These are phyloP conservation scores for Microthyrium microscopicum DNA, from an alignment of 2,329 filamentous ascomycete species.

Conservation along the genomic window DNA sequence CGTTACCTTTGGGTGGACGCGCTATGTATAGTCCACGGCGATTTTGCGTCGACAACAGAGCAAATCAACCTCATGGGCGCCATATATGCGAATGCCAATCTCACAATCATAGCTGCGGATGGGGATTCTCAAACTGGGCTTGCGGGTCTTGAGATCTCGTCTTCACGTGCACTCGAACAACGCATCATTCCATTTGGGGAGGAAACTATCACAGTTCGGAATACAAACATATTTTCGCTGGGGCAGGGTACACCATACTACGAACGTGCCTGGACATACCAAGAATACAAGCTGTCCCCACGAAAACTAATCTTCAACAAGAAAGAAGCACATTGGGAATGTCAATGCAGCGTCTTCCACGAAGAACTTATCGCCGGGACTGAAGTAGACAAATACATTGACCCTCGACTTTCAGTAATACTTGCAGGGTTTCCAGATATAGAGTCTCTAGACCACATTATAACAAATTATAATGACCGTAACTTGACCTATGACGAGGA, in stretches of 20 bases:
- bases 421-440: background rate
- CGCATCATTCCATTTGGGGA: constrained; percentile 3
- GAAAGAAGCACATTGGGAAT: constrained; percentile 3
- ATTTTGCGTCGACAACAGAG: background rate
- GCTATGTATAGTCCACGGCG: constrained; percentile 8
- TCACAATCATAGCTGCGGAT: constrained; percentile 8
- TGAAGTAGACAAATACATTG: constrained; percentile 3
- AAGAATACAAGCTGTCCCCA: constrained; percentile 4
- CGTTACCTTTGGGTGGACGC: constrained; percentile 8
- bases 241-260: background rate
- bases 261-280: background rate
- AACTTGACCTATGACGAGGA: constrained; percentile 9
- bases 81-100: constrained; percentile 7
- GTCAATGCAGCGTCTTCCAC: constrained; percentile 1
- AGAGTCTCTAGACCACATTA: background rate
- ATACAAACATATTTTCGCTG: constrained; percentile 1
- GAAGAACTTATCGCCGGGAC: background rate
- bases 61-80: constrained; percentile 6
- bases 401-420: background rate
- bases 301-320: constrained; percentile 1
- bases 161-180: background rate
- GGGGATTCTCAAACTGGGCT: background rate
- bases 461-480: constrained; percentile 8
- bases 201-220: background rate
- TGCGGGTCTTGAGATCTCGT: background rate